Percentiles rank a stretch among this genome's conserved stretches.
phyloP scores from a whole-genome alignment of 2,329 filamentous ascomycete genomes.

The Alternaria conjuncta region DNA sequence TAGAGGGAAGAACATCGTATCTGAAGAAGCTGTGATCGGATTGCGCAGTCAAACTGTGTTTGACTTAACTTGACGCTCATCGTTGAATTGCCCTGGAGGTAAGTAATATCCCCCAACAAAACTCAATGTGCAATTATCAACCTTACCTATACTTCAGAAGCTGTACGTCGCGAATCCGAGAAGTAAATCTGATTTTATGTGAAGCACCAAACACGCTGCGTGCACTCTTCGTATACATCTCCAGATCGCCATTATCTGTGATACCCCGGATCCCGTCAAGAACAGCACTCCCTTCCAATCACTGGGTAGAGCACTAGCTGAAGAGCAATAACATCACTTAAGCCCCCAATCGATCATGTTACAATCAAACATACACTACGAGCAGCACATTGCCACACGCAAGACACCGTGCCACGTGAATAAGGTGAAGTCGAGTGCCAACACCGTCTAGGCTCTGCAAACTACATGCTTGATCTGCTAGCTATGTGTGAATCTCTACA shows the following conservation, averaged over 20 bases:
- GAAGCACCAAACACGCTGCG: background rate
- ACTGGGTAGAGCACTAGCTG: background rate
- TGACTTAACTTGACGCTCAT: background rate
- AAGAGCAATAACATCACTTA: background rate
- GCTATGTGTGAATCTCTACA: background rate
- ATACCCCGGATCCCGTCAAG: background rate
- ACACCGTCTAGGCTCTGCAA: background rate
- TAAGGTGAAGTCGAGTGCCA: background rate
- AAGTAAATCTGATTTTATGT: background rate
- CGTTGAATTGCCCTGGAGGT: background rate
- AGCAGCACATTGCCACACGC: background rate
- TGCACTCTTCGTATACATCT: background rate
- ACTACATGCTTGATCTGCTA: background rate
- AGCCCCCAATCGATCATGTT: background rate
- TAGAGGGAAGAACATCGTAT: background rate
- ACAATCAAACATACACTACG: background rate
- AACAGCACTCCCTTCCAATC: background rate
- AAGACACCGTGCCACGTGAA: background rate
- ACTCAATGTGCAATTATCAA: background rate
- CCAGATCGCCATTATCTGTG: background rate
- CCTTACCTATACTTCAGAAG: background rate
- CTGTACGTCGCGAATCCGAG: background rate
- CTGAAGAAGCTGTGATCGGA: background rate
- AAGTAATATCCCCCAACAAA: background rate
- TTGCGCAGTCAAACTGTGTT: background rate